Conservation (phyloP, 441 rosid species). For the Mallotus japonicus region DNA sequence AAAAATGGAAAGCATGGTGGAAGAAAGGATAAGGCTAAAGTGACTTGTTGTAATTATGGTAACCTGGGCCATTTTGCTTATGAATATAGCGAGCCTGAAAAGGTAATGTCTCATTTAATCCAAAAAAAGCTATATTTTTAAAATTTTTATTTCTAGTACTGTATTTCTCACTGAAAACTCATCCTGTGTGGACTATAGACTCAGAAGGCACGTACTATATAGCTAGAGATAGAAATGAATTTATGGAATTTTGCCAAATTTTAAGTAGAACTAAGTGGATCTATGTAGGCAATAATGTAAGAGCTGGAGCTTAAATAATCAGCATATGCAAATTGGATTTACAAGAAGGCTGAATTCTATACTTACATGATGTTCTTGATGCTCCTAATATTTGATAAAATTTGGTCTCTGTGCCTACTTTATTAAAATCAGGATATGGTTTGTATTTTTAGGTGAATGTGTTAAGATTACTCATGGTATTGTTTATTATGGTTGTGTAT, state of each 20-base stretch:
- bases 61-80: too few relatives aligned
- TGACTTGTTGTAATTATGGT: not conserved
- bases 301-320: too few relatives aligned
- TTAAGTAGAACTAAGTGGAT: too few relatives aligned
- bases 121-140: not conserved
- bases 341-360: too few relatives aligned
- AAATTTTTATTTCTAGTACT: constrained; percentile 8
- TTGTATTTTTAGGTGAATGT: too few relatives aligned
- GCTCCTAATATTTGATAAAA: too few relatives aligned
- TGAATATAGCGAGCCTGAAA: not conserved
- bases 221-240: constrained; percentile 4
- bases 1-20: not conserved
- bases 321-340: too few relatives aligned
- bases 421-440: not conserved
- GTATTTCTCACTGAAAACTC: not conserved
- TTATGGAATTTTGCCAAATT: too few relatives aligned
- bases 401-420: not conserved
- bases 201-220: constrained; percentile 8
- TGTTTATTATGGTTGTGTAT: too few relatives aligned
- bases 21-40: constrained; percentile 1
- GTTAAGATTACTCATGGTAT: too few relatives aligned
- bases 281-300: too few relatives aligned
- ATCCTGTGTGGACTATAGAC: constrained; percentile 18
- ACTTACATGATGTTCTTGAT: too few relatives aligned
- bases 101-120: not conserved